These are phyloP conservation scores for Acephala macrosclerotiorum DNA, from an alignment of 2,329 filamentous ascomycete species.

Conservation along the genomic window DNA sequence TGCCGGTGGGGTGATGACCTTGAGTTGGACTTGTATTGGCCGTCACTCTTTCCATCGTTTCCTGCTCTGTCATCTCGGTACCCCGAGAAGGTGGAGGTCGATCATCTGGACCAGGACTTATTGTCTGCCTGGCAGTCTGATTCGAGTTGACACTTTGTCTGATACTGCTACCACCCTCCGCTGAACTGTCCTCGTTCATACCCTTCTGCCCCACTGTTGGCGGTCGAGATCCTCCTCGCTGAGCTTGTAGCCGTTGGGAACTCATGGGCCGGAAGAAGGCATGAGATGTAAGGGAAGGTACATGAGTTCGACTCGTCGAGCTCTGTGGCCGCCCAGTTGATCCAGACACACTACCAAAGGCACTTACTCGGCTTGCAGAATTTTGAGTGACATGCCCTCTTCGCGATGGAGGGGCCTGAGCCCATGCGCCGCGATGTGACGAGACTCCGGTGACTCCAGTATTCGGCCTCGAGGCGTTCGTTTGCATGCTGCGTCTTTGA, in stretches of 20 bases:
- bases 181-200: slow-evolving; percentile 51
- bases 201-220: slow-evolving; percentile 43
- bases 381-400: slow-evolving; percentile 47
- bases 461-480: slow-evolving; percentile 59
- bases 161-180: slow-evolving; percentile 53
- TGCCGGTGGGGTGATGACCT: slow-evolving; percentile 63
- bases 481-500: slow-evolving; percentile 47
- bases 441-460: slow-evolving; percentile 62
- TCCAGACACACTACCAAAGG: slow-evolving; percentile 48
- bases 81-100: slow-evolving; percentile 76
- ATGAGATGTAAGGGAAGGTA: slow-evolving; percentile 85
- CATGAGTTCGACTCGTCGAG: slow-evolving; percentile 82
- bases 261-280: slow-evolving; percentile 98
- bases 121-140: slow-evolving; percentile 39
- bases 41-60: slow-evolving; percentile 73
- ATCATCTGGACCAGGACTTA: slow-evolving; percentile 53
- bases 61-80: slow-evolving; percentile 81
- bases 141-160: slow-evolving; percentile 67
- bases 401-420: slow-evolving; percentile 63
- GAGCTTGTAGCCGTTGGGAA: slow-evolving; percentile 91
- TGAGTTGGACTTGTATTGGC: slow-evolving; percentile 77
- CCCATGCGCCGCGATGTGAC: slow-evolving; percentile 55
- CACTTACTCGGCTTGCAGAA: slow-evolving; percentile 30
- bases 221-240: slow-evolving; percentile 69
- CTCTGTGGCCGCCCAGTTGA: slow-evolving; percentile 64